These are phyloP conservation scores for Penicillium verrucosum DNA, from an alignment of 2,329 filamentous ascomycete species.

Conservation along the genomic window DNA sequence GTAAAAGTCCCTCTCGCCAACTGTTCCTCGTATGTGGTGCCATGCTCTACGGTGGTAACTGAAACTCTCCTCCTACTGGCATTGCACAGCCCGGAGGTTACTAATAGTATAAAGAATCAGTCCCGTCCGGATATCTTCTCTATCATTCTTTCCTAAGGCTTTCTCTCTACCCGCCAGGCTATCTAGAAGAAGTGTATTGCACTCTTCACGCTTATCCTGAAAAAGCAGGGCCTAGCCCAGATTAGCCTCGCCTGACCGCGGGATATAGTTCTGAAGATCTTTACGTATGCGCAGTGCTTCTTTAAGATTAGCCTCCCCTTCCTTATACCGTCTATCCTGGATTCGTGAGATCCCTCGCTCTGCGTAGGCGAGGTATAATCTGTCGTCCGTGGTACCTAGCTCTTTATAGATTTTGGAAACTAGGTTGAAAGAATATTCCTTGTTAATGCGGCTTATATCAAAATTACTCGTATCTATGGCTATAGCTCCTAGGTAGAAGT, in stretches of 20 bases:
- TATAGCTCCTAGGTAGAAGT: slow-evolving; percentile 22
- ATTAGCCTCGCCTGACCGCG: neutral
- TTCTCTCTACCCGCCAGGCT: slow-evolving; percentile 21
- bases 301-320: neutral
- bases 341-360: slow-evolving; percentile 11
- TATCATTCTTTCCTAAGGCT: slow-evolving; percentile 21
- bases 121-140: slow-evolving; percentile 9
- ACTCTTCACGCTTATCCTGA: neutral
- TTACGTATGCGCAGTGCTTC: neutral
- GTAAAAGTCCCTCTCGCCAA: slow-evolving; percentile 26
- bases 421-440: slow-evolving; percentile 19
- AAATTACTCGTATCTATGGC: slow-evolving; percentile 22
- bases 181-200: slow-evolving; percentile 18
- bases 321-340: neutral
- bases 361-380: slow-evolving; percentile 16
- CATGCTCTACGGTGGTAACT: slow-evolving; percentile 20
- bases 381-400: slow-evolving; percentile 13
- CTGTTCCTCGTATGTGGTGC: slow-evolving; percentile 20
- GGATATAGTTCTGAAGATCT: neutral
- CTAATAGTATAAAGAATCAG: neutral
- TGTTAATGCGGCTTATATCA: slow-evolving; percentile 18
- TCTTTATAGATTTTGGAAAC: slow-evolving; percentile 17
- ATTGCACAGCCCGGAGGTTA: neutral
- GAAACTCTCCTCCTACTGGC: slow-evolving; percentile 16
- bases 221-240: neutral